Conservation (phyloP, 306 rosid species). For the Cucurbita argyrosperma region DNA sequence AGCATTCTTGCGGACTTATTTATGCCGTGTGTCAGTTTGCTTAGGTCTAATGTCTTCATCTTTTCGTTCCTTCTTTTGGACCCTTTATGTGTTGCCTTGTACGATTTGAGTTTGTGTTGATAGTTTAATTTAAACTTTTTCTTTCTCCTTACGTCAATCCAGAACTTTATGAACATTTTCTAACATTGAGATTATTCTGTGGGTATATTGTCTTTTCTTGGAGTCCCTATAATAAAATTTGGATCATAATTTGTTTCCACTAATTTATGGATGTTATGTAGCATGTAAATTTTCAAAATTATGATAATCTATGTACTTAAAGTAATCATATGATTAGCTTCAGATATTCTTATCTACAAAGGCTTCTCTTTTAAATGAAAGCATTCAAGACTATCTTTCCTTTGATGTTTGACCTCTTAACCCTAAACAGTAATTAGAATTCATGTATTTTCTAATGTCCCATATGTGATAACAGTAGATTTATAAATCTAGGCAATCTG, state of each 20-base stretch:
- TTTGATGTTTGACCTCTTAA: neutral
- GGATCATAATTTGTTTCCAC: neutral
- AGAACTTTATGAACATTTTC: neutral
- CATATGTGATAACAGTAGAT: neutral
- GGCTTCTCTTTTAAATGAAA: neutral
- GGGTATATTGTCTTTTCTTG: neutral
- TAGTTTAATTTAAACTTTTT: neutral
- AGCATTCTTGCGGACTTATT: neutral
- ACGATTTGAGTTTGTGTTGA: conserved; percentile 1
- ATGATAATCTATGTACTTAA: neutral
- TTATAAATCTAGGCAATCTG: neutral
- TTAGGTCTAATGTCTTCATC: neutral
- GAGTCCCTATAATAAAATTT: neutral
- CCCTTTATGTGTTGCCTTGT: neutral
- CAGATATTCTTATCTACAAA: neutral
- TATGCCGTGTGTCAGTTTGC: neutral
- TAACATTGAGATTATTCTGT: neutral
- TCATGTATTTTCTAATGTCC: neutral
- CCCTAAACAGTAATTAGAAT: neutral
- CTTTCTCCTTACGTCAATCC: neutral
- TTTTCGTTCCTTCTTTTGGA: neutral
- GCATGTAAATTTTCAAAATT: neutral
- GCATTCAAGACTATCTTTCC: neutral
- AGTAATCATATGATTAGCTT: neutral
- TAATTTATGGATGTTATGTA: neutral